Conservation (phyloP, 176 grass and related monocot species). For the Rhynchospora tenuis region DNA sequence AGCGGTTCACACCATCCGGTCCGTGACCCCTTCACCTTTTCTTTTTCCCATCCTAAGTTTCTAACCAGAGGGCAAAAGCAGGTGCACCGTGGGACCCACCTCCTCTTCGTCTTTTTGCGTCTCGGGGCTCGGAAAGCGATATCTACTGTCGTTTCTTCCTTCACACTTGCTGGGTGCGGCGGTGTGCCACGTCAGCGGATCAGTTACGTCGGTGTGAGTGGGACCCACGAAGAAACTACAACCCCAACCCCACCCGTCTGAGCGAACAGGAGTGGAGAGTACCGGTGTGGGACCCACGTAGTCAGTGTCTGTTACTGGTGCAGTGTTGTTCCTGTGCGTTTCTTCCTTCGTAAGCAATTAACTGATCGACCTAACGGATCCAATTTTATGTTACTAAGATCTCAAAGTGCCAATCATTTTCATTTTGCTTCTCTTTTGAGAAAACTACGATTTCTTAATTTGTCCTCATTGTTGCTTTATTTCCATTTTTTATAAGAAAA, state of each 20-base stretch:
- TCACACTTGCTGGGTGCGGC: not conserved
- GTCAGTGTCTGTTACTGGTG: not conserved
- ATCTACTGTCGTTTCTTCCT: not conserved
- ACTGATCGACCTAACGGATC: slow-evolving; percentile 4
- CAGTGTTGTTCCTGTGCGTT: not conserved
- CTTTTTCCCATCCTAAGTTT: no score
- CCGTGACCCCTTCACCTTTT: not conserved
- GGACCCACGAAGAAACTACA: not conserved
- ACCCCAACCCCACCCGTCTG: no score
- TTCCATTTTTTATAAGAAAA: no score
- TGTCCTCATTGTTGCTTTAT: not conserved
- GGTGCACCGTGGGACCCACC: not conserved
- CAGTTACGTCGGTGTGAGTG: not conserved
- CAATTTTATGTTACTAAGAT: not conserved
- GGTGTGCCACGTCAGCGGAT: not conserved
- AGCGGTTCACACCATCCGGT: not conserved
- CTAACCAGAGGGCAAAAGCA: not conserved
- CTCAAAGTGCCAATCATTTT: not conserved
- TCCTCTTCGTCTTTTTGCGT: not conserved
- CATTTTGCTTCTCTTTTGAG: not conserved
- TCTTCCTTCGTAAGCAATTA: slow-evolving; percentile 17
- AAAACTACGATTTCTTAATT: not conserved
- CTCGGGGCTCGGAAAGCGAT: not conserved
- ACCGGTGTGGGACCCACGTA: not conserved
- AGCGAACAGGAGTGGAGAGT: not conserved